Conservation (phyloP, 1,139 yeast species). For the Debaryomyces sp. region DNA sequence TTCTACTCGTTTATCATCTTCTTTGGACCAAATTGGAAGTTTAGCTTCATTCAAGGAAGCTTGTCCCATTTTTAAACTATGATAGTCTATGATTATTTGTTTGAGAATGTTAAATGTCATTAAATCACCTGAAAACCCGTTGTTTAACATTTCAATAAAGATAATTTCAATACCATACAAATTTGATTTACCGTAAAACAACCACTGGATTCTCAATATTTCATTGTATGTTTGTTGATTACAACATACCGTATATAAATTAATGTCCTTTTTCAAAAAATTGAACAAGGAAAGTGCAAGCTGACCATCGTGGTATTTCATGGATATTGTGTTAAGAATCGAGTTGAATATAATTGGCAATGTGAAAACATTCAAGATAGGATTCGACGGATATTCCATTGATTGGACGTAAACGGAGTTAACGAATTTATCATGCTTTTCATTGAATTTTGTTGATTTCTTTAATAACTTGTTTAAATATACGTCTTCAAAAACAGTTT, state of each 20-base stretch:
- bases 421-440: slow-evolving; percentile 21
- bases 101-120: slow-evolving; percentile 40
- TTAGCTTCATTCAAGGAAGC: slow-evolving; percentile 18
- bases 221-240: slow-evolving; percentile 49
- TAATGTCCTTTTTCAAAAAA: slow-evolving; percentile 34
- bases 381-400: slow-evolving; percentile 22
- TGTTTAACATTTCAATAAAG: slow-evolving; percentile 42
- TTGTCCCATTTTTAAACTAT: slow-evolving; percentile 36
- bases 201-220: slow-evolving; percentile 40
- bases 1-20: slow-evolving; percentile 37
- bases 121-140: slow-evolving; percentile 44
- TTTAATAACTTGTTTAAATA: slow-evolving; percentile 16
- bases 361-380: slow-evolving; percentile 36
- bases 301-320: slow-evolving; percentile 38
- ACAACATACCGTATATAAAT: slow-evolving; percentile 37
- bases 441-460: slow-evolving; percentile 15
- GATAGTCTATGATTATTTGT: slow-evolving; percentile 40
- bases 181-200: slow-evolving; percentile 40
- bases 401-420: slow-evolving; percentile 18
- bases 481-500: slow-evolving; percentile 8
- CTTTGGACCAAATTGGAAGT: slow-evolving; percentile 38
- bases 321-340: slow-evolving; percentile 27
- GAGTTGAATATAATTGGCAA: slow-evolving; percentile 42
- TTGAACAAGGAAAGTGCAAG: slow-evolving; percentile 41
- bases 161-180: slow-evolving; percentile 39